Evolutionary conservation across 768 basidiomycete genomes (phyloP).

Genomic region (Mycena crocata): DNA sequence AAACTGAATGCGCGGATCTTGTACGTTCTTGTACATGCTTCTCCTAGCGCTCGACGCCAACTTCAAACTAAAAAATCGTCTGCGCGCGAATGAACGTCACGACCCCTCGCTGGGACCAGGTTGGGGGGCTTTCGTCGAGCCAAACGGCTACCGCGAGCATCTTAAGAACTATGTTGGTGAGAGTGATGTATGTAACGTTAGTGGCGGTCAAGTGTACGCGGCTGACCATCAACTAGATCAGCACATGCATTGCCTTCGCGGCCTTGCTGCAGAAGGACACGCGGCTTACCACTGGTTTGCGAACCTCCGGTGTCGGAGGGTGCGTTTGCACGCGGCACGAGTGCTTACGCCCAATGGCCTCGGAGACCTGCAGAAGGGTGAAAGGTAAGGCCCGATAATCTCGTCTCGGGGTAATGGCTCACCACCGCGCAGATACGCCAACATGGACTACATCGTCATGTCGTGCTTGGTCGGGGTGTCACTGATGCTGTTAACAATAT

Average conservation of each 20-base stretch:
- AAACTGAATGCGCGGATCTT: neutral
- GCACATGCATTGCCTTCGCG: conserved; percentile 25
- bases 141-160: conserved; percentile 17
- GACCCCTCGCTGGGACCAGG: conserved; percentile 29
- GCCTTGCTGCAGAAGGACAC: conserved; percentile 32
- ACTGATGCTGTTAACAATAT: neutral
- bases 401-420: no score
- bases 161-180: conserved; percentile 4
- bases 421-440: neutral
- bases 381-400: conserved; percentile 7
- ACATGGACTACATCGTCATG: conserved; percentile 8
- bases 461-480: neutral
- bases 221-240: neutral
- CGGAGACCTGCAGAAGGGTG: conserved; percentile 36
- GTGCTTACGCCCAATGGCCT: conserved; percentile 24
- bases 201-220: no score
- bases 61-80: conserved; percentile 32
- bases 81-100: conserved; percentile 4
- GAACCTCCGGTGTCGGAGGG: conserved; percentile 24
- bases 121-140: conserved; percentile 30
- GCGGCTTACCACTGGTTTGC: conserved; percentile 12
- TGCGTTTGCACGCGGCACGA: conserved; percentile 30
- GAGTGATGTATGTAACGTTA: conserved; percentile 19
- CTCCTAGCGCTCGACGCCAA: conserved; percentile 32
- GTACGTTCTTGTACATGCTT: conserved; percentile 19